Base-by-base conservation (phyloP, 345 rosid genomes). In the Eucalyptus melliodora region DNA sequence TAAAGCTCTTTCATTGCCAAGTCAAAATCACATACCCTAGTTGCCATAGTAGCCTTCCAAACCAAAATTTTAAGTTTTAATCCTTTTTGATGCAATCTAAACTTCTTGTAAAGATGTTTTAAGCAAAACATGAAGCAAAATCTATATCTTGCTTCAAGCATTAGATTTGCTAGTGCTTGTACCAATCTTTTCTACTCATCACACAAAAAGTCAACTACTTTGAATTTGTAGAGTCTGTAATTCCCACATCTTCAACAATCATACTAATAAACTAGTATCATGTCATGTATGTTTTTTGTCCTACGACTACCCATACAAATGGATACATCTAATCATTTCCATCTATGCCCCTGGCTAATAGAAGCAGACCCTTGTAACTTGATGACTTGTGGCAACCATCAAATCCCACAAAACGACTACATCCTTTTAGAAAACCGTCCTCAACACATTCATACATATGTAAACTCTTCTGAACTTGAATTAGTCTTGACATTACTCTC, bases 341-440 rank as follows among this genome's bases (percentile, higher is more conserved):
- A 56, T 56, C 3, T 56, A 56, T 56, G 62, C 30, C 62, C 30
- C 2, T 10, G 2, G 27, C 1, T 56, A 4, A 56, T 56, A 56
- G 30, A 56, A 56, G 3, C 0, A 56, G 0, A 56, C 1, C 62
- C 30, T 24, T 56, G 11, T 56, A 56, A 0, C 62, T 3, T 3
- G 3, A 56, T 24, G 62, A 56, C 62, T 23, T 9, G 13, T 56
- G 27, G 62, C 27, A 56, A 2, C 62, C 62, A 56, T 56, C 62
- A 24, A 24, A 56, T 13, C 30, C 62, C 30, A 56, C 12, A 56
- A 56, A 56, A 9, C 0, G 6, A 3, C 62, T 56, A 56, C 62
- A 56, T 56, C 13, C 3, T 24, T 56, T 24, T 56, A 24, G 30
- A 56, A 56, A 56, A 8, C 30, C 30, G 13, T 56, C 27, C 1